Conservation (phyloP, 139 green algal genomes). For the Picochlorum sp. region DNA sequence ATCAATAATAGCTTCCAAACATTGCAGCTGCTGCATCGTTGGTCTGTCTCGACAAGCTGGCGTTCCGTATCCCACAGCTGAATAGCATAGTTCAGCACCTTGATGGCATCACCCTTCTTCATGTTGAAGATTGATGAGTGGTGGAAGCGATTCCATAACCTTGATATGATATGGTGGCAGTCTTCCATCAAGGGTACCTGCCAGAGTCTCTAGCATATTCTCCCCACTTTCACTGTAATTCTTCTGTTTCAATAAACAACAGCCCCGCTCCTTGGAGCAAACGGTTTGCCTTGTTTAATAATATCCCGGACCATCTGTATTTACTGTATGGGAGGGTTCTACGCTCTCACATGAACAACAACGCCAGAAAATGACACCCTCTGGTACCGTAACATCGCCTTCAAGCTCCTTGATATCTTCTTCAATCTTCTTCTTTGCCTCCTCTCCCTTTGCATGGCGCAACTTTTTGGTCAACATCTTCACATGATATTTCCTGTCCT, state of each 20-base stretch:
- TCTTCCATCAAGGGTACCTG: slow-evolving; percentile 4
- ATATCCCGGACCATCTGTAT: slow-evolving; percentile 3
- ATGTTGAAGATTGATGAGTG: slow-evolving; percentile 13
- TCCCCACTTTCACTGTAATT: slow-evolving; percentile 10
- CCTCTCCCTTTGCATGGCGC: not conserved
- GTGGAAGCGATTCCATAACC: not conserved
- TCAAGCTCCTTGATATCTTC: not conserved
- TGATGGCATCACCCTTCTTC: slow-evolving; percentile 10
- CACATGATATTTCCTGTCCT: slow-evolving; percentile 11
- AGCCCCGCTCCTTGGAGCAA: slow-evolving; percentile 3
- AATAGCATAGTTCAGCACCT: slow-evolving; percentile 9
- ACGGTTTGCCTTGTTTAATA: slow-evolving; percentile 2
- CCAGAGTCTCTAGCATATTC: slow-evolving; percentile 11
- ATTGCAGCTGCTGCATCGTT: slow-evolving; percentile 6
- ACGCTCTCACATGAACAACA: slow-evolving; percentile 17
- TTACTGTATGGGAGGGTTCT: slow-evolving; percentile 8
- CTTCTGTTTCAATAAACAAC: not conserved
- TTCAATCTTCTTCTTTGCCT: slow-evolving; percentile 1
- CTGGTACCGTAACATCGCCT: slow-evolving; percentile 7
- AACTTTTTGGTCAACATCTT: not conserved
- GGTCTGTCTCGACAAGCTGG: slow-evolving; percentile 11
- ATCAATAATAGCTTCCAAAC: slow-evolving; percentile 13
- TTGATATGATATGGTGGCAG: slow-evolving; percentile 15
- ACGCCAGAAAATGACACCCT: slow-evolving; percentile 15
- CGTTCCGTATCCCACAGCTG: slow-evolving; percentile 14